Base-by-base conservation (phyloP, 2,329 filamentous ascomycete genomes). In the Fusarium multiceps region DNA sequence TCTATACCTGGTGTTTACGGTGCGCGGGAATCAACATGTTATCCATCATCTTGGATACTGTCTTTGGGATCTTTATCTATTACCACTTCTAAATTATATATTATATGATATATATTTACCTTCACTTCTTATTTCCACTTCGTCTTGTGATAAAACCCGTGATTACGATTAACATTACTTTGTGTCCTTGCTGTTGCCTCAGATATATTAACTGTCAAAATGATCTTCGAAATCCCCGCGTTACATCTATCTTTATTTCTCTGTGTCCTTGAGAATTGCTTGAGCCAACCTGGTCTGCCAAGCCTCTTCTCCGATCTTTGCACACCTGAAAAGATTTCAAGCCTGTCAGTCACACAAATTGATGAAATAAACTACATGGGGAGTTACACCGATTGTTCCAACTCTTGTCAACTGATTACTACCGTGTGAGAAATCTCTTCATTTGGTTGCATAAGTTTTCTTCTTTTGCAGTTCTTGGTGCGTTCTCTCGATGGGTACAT, bases 1-100 rank as follows among this genome's bases (percentile, higher is more conserved):
- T 70, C 45, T 60, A 72, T 72, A 72, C 69, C 58, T 72, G 69
- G 69, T 72, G 69, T 72, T 72, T 57, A 70, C 69, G 69, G 69
- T 72, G 67, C 69, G 57, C 56, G 65, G 66, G 28, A 70, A 59
- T 58, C 46, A 48, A 56, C 50, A 37, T 47, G 55, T 37, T 45
- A 61, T 71, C 62, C 49, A 55, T 69, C 50, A 58, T 51, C 59
- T 63, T 63, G 69, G 66, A 63, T 66, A 53, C 53, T 64, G 62
- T 61, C 53, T 69, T 73, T 62, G 64, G 73, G 63, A 72, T 71
- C 53, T 58, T 57, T 57, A 48, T 59, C 55, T 68, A 56, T 59
- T 68, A 59, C 41, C 45, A 41, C 42, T 68, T 74, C 68, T 62
- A 54, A 37, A 27, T 47, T 68, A 62, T 62, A 72, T 72, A 72